A percentile compares a stretch with the other conserved stretches of the same genome.
phyloP scores from a whole-genome alignment of 2,329 filamentous ascomycete species.

The Bipolaris victoriae region DNA sequence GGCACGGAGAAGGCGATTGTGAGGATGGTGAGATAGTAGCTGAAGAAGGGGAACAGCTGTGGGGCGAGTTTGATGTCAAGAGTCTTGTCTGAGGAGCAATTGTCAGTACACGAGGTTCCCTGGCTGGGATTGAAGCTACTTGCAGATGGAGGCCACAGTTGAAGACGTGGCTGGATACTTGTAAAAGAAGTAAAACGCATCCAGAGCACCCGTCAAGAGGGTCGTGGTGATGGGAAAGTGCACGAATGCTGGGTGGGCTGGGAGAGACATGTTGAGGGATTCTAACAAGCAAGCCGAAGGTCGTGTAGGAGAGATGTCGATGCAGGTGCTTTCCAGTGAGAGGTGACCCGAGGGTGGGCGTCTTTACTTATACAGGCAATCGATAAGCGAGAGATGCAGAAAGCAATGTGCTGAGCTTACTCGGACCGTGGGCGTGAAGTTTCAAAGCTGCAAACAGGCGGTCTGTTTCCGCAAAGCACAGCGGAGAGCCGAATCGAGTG shows the following conservation, averaged over 20 bases:
- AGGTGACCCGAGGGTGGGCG: not conserved
- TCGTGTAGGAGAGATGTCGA: not conserved
- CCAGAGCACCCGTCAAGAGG: slow-evolving; percentile 51
- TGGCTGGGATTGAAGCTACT: not conserved
- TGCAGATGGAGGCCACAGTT: slow-evolving; percentile 39
- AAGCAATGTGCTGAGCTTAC: slow-evolving; percentile 1
- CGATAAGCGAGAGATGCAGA: not conserved
- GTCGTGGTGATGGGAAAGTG: slow-evolving; percentile 58
- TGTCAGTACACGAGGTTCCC: slow-evolving; percentile 5
- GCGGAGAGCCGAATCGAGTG: slow-evolving; percentile 11
- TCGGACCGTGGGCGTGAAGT: not conserved
- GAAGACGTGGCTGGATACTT: slow-evolving; percentile 43
- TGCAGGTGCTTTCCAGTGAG: not conserved
- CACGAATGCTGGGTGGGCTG: slow-evolving; percentile 54
- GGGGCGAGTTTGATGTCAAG: slow-evolving; percentile 35
- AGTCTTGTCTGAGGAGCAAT: slow-evolving; percentile 28
- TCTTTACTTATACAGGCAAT: not conserved
- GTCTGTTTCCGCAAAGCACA: not conserved
- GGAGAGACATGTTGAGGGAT: slow-evolving; percentile 43
- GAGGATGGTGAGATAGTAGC: slow-evolving; percentile 54
- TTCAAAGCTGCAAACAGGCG: not conserved
- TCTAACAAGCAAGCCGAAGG: not conserved
- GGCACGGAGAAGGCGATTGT: slow-evolving; percentile 44
- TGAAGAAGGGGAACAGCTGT: slow-evolving; percentile 48
- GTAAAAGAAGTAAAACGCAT: slow-evolving; percentile 47